Base-by-base conservation (phyloP, 1,284 basidiomycete genomes). In the Ustilago cynodontis region DNA sequence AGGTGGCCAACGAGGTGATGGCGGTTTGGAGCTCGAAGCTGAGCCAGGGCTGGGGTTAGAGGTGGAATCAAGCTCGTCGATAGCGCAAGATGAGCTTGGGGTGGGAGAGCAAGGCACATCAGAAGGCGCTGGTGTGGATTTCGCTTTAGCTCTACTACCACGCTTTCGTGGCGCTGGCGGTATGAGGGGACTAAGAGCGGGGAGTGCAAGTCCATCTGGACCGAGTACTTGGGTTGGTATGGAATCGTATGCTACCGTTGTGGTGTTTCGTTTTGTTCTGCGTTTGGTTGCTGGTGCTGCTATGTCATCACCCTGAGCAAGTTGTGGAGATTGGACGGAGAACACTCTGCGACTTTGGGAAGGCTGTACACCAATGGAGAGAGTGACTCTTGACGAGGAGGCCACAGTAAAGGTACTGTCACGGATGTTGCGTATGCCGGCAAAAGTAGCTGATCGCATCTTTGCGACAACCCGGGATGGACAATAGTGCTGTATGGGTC, bases 1-100 rank as follows among this genome's bases (percentile, higher is more conserved):
- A 1, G 78, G 79, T 4, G 84, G 82, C 83, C 83, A 85, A n/a
- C 53, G 45, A 20, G 50, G 52, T 16, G 51, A 24, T 4, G 61
- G 9, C 0, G 64, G 26, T 10, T 53, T 7, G 9, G 59, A 26
- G 54, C 35, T 16, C 3, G 35, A 14, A 16, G 7, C 37, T 16
- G 18, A 39, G 37, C 18, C 37, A 11, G 37, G 18, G 18, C 14
- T 39, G 13, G 37, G 14, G 18, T 7, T 16, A 14, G 37, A 6
- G 18, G 6, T 18, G 18, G 37, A 14, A 39, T 11, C 37, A 16
- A 16, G 37, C 13, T 39, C 18, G 37, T 13, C 37, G 14, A 39
- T 39, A 16, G 6, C 6, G 37, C n/a, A n/a, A n/a, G n/a, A n/a
- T n/a, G n/a, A n/a, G n/a, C n/a, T n/a, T n/a, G n/a, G n/a, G n/a